These are phyloP conservation scores for Plectosphaerella sp. DNA, from an alignment of 2,329 filamentous ascomycete genomes.

Conservation along the genomic window DNA sequence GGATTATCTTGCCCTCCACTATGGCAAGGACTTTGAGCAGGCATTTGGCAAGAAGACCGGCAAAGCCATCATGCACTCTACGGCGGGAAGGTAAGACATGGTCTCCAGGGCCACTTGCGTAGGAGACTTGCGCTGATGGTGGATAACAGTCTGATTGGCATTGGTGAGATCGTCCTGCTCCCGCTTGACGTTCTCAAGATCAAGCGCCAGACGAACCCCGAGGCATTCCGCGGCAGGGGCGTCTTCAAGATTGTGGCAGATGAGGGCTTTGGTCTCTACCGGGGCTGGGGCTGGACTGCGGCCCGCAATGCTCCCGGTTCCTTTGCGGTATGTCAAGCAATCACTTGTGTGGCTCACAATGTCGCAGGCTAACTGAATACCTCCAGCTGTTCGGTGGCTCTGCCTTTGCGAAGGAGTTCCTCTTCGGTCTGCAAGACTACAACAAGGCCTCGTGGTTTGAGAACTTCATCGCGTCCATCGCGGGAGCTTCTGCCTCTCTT, in stretches of 20 bases:
- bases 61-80: constrained; percentile 97
- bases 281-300: constrained; percentile 96
- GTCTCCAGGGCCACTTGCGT: background rate
- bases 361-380: background rate
- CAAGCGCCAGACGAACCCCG: constrained; percentile 98
- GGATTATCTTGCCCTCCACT: constrained; percentile 78
- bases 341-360: background rate
- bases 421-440: constrained; percentile 88
- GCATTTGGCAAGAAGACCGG: constrained; percentile 95
- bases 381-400: constrained; percentile 91
- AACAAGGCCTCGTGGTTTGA: constrained; percentile 92
- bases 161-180: constrained; percentile 92
- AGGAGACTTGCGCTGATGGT: background rate
- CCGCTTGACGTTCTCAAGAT: constrained; percentile 98
- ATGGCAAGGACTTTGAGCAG: constrained; percentile 77
- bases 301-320: constrained; percentile 95
- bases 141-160: constrained; percentile 75
- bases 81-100: constrained; percentile 70
- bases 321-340: constrained; percentile 68
- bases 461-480: constrained; percentile 96
- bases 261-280: constrained; percentile 92
- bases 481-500: constrained; percentile 90
- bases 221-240: constrained; percentile 92
- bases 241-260: constrained; percentile 85
- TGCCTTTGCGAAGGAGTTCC: constrained; percentile 94